phyloP scores from a whole-genome alignment of 495 filamentous ascomycete species.

The Lophiostoma macrostomum region DNA sequence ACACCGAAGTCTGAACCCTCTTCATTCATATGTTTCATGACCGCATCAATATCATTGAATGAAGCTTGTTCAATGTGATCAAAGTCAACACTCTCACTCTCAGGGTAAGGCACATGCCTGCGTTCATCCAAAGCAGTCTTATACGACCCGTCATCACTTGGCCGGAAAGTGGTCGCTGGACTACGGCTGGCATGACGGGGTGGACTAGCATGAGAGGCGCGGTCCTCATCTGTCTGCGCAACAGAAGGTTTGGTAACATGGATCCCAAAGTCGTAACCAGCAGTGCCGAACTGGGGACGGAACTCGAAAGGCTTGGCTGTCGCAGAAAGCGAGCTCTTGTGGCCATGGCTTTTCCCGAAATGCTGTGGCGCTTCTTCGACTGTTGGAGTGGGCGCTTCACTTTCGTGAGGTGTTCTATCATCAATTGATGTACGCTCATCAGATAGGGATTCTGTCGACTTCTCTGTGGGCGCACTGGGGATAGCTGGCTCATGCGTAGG shows the following conservation, averaged over 20 bases:
- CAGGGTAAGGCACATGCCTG: conserved; percentile 31
- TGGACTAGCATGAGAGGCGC: conserved; percentile 25
- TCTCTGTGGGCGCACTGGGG: conserved; percentile 15
- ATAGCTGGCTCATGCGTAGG: conserved; percentile 2
- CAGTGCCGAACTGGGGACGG: conserved; percentile 49
- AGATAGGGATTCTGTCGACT: conserved; percentile 9
- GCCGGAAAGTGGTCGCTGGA: conserved; percentile 37
- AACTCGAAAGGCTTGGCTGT: conserved; percentile 66
- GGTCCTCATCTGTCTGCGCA: conserved; percentile 35
- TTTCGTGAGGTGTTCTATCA: conserved; percentile 24
- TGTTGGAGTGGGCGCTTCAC: conserved; percentile 21
- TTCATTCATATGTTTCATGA: conserved; percentile 78
- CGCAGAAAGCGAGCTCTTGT: conserved; percentile 61
- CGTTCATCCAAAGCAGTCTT: conserved; percentile 30
- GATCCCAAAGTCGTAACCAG: conserved; percentile 47
- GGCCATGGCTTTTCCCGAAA: conserved; percentile 43
- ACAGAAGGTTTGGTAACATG: conserved; percentile 45
- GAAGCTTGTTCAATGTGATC: conserved; percentile 49
- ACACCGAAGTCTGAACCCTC: conserved; percentile 69
- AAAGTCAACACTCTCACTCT: conserved; percentile 33
- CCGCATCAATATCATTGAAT: conserved; percentile 76
- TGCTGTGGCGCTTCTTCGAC: conserved; percentile 18
- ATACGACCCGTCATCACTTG: conserved; percentile 37
- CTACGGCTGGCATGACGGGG: conserved; percentile 32
- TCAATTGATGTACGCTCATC: conserved; percentile 22